These are phyloP conservation scores for Brettanomyces bruxellensis DNA, from an alignment of 805 yeast species.

Conservation along the genomic window DNA sequence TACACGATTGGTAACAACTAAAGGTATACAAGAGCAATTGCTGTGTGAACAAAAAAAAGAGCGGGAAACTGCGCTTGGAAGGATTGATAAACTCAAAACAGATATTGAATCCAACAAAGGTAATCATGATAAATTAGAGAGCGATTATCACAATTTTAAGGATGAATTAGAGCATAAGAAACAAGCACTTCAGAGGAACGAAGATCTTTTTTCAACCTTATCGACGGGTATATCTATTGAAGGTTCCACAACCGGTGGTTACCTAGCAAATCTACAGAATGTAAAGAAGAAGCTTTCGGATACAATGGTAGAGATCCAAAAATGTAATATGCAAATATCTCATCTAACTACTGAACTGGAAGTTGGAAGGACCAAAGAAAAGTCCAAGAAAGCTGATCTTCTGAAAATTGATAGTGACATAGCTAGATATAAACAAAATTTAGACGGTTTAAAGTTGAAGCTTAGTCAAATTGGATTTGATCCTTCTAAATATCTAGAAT, in stretches of 20 bases:
- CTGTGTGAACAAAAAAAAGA: constrained; percentile 40
- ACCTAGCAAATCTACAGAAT: constrained; percentile 58
- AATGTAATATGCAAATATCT: constrained; percentile 46
- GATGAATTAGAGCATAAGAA: constrained; percentile 35
- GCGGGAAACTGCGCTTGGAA: constrained; percentile 26
- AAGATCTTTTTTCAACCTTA: constrained; percentile 71
- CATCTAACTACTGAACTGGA: constrained; percentile 46
- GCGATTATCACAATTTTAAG: constrained; percentile 36
- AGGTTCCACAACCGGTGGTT: constrained; percentile 73
- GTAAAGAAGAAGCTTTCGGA: constrained; percentile 48
- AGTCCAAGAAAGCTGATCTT: constrained; percentile 44
- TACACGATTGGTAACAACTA: constrained; percentile 59
- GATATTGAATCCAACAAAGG: constrained; percentile 12
- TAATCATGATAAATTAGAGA: constrained; percentile 32
- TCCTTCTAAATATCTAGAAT: constrained; percentile 31
- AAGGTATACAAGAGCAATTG: constrained; percentile 49
- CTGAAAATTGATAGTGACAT: constrained; percentile 33
- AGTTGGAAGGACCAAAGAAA: constrained; percentile 36
- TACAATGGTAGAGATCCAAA: constrained; percentile 47
- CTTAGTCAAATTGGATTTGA: constrained; percentile 51
- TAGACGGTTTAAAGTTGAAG: constrained; percentile 30
- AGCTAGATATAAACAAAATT: constrained; percentile 29
- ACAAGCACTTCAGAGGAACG: constrained; percentile 45
- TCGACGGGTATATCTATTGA: constrained; percentile 85
- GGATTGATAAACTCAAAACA: constrained; percentile 25